Evolutionary conservation across 176 grass and related monocot genomes (phyloP).

Genomic region (Rhynchospora breviuscula): DNA sequence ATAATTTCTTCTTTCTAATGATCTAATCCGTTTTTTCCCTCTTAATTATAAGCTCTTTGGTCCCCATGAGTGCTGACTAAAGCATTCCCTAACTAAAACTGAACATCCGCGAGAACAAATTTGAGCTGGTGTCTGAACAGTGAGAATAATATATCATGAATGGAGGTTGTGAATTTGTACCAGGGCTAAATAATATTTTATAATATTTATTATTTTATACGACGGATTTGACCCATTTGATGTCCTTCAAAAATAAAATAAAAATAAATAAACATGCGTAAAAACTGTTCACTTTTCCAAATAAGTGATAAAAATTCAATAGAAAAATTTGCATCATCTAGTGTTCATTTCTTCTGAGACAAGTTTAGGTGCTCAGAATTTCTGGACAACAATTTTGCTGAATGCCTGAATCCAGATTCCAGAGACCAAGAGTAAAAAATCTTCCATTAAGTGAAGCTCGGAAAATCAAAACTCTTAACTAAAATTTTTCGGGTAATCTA

Average conservation of each 20-base stretch:
- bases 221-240: too few relatives aligned
- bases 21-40: background rate
- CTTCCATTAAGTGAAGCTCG: too few relatives aligned
- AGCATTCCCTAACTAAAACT: background rate
- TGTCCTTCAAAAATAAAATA: too few relatives aligned
- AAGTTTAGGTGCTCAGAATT: background rate
- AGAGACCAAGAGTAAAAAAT: background rate
- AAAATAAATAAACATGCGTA: too few relatives aligned
- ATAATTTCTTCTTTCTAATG: background rate
- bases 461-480: too few relatives aligned
- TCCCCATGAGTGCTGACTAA: constrained; percentile 3
- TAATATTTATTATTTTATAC: too few relatives aligned
- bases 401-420: background rate
- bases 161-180: too few relatives aligned
- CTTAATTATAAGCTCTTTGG: constrained; percentile 19
- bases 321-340: too few relatives aligned
- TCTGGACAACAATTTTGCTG: background rate
- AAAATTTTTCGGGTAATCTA: too few relatives aligned
- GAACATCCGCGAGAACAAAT: background rate
- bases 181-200: too few relatives aligned
- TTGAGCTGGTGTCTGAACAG: too few relatives aligned
- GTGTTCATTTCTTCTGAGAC: background rate
- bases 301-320: constrained; percentile 8
- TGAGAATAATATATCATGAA: too few relatives aligned
- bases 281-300: background rate